A percentile compares a stretch with the other conserved stretches of the same genome.
These are phyloP conservation scores for Saccharomycopsis oosterbeekiorum DNA, from an alignment of 805 yeast genomes.

Conservation along the genomic window DNA sequence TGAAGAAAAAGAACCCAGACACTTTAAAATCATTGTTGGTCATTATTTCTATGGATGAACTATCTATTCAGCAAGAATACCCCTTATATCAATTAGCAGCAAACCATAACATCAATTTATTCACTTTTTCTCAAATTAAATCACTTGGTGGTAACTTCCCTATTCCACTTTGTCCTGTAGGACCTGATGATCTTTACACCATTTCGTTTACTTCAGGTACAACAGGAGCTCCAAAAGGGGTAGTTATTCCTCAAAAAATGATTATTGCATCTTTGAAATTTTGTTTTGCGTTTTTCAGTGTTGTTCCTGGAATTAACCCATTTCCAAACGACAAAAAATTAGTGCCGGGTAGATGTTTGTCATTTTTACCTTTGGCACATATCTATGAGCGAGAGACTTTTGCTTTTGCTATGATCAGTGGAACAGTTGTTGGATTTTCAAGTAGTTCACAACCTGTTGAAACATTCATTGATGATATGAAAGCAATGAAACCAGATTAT, in stretches of 20 bases:
- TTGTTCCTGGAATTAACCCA: conserved; percentile 23
- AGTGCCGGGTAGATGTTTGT: conserved; percentile 22
- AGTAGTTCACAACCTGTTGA: conserved; percentile 33
- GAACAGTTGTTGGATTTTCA: conserved; percentile 36
- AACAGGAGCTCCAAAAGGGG: conserved; percentile 70
- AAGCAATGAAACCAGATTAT: conserved; percentile 34
- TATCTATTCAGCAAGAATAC: conserved; percentile 24
- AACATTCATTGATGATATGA: conserved; percentile 40
- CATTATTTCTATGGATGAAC: conserved; percentile 39
- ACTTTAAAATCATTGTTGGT: conserved; percentile 30
- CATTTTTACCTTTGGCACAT: conserved; percentile 46
- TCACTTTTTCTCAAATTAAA: conserved; percentile 24
- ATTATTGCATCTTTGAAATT: conserved; percentile 32
- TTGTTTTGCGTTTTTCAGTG: conserved; percentile 15
- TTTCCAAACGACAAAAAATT: conserved; percentile 17
- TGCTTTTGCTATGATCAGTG: conserved; percentile 28
- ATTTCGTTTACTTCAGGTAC: conserved; percentile 70
- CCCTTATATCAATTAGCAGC: conserved; percentile 22
- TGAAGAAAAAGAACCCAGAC: conserved; percentile 28
- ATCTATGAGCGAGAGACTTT: conserved; percentile 38
- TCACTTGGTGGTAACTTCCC: conserved; percentile 29
- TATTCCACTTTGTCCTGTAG: conserved; percentile 35
- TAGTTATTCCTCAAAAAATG: conserved; percentile 37
- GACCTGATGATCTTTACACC: conserved; percentile 44
- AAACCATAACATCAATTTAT: conserved; percentile 21